Base-by-base conservation (phyloP, 169 alveolate species). In the Plasmodium gallinaceum region DNA sequence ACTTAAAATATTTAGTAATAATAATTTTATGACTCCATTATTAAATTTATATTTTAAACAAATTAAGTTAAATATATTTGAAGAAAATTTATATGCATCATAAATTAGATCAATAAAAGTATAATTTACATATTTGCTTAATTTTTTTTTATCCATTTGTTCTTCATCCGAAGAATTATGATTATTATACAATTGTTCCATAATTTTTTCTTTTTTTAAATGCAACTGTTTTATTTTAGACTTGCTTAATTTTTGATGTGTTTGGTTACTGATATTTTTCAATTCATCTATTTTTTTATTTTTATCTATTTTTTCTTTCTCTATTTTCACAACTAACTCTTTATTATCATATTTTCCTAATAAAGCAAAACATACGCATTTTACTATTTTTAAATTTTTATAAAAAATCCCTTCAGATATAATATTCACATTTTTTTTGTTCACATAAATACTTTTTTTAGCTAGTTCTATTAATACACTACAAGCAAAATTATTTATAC, bases 381-480 rank as follows among this genome's bases (percentile, higher is more conserved):
- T 78, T 0, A 78, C 89, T 6, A 78, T 78, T 78, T 78, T 78
- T 16, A 26, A 22, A 65, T 78, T 78, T 65, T 78, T 78, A 16
- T 64, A 78, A 24, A 78, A 78, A 0, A 78, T n/a, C 0, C 89
- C 89, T 14, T 78, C 89, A 8, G 62, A 45, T 6, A 78, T 20
- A 16, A 78, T 14, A 14, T 78, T 78, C n/a, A 78, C 51, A n/a
- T 78, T 78, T 43, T 5, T 78, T 51, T 65, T 78, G 4, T 52
- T 78, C 0, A 26, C 69, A 24, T 64, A 78, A 20, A 78, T 51
- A 32, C 64, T 78, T 78, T 78, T 78, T 16, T 78, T 78, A 1
- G 65, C 32, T 10, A 78, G 16, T 26, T 78, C 89, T 8, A 78
- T 78, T 7, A 78, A 60, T 37, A 78, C 43, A 65, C 89, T 78